These are phyloP conservation scores for Backusella luteola DNA, from an alignment of 192 early-diverging fungal genomes.

Conservation along the genomic window DNA sequence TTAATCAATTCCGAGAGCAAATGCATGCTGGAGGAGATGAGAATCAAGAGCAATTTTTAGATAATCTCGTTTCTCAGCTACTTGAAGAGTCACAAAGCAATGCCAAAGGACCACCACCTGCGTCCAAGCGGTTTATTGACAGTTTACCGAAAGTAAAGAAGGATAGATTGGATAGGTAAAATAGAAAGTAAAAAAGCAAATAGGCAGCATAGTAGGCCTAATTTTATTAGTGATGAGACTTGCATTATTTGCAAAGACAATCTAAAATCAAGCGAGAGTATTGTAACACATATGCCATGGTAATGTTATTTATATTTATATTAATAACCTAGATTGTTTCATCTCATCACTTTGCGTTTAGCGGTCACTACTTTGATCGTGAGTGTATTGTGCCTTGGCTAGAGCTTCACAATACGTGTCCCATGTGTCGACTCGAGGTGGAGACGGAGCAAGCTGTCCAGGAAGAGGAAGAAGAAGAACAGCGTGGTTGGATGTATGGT, in stretches of 20 bases:
- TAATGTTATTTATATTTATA: slow-evolving; percentile 16
- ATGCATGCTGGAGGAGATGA: slow-evolving; percentile 29
- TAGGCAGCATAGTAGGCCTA: neutral
- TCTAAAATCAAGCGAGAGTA: slow-evolving; percentile 24
- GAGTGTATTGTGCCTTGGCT: slow-evolving; percentile 40
- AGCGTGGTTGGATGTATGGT: slow-evolving; percentile 37
- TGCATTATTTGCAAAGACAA: slow-evolving; percentile 44
- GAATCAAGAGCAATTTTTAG: slow-evolving; percentile 37
- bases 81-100: slow-evolving; percentile 38
- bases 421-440: slow-evolving; percentile 34
- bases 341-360: slow-evolving; percentile 6
- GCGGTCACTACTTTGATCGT: slow-evolving; percentile 40
- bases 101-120: slow-evolving; percentile 41
- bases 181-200: neutral
- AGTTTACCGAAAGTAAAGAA: slow-evolving; percentile 24
- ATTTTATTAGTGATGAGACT: slow-evolving; percentile 31
- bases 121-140: slow-evolving; percentile 37
- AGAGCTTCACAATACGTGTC: slow-evolving; percentile 39
- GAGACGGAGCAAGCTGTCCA: slow-evolving; percentile 34
- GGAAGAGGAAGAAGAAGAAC: slow-evolving; percentile 39
- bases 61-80: slow-evolving; percentile 39
- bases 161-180: slow-evolving; percentile 20
- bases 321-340: neutral
- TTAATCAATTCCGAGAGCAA: slow-evolving; percentile 27
- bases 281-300: slow-evolving; percentile 42